Percentiles rank a stretch among this genome's conserved stretches.
Conservation (phyloP, 257 asterid genomes). For the Solanum virginianum region DNA sequence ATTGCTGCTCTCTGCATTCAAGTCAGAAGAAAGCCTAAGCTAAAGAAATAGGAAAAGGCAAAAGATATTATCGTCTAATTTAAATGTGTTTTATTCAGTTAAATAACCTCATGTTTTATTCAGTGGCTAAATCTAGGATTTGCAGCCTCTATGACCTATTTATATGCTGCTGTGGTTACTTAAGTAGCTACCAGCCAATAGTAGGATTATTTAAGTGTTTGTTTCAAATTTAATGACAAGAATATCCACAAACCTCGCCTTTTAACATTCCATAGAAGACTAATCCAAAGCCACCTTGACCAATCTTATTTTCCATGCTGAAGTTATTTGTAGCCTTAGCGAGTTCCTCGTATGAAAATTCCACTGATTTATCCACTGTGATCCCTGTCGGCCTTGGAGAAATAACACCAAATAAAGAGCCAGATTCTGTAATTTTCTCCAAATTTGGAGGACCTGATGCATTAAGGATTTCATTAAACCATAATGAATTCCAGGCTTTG, state of each 20-base stretch:
- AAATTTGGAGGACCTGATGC: slow-evolving; percentile 17
- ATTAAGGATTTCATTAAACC: background rate
- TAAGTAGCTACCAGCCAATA: background rate
- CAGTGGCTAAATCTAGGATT: background rate
- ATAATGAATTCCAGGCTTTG: background rate
- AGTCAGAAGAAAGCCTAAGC: background rate
- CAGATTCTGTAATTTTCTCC: slow-evolving; percentile 28
- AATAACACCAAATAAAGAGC: slow-evolving; percentile 16
- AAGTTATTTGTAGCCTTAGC: slow-evolving; percentile 58
- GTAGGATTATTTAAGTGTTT: background rate
- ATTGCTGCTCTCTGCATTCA: slow-evolving; percentile 62
- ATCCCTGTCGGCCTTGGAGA: slow-evolving; percentile 50
- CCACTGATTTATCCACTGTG: slow-evolving; percentile 79
- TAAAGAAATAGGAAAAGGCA: background rate
- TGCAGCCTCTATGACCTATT: background rate
- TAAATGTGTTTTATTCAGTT: background rate
- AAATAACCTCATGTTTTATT: background rate
- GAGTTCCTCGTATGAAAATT: slow-evolving; percentile 62
- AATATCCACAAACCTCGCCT: slow-evolving; percentile 51
- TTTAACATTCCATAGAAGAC: slow-evolving; percentile 63
- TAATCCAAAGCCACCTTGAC: slow-evolving; percentile 83
- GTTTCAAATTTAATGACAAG: background rate
- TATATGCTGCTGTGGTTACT: background rate
- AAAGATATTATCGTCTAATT: background rate
- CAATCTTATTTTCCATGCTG: slow-evolving; percentile 44